Conservation (phyloP, 148 eudicot genomes). For the Rhododendron ferrugineum region DNA sequence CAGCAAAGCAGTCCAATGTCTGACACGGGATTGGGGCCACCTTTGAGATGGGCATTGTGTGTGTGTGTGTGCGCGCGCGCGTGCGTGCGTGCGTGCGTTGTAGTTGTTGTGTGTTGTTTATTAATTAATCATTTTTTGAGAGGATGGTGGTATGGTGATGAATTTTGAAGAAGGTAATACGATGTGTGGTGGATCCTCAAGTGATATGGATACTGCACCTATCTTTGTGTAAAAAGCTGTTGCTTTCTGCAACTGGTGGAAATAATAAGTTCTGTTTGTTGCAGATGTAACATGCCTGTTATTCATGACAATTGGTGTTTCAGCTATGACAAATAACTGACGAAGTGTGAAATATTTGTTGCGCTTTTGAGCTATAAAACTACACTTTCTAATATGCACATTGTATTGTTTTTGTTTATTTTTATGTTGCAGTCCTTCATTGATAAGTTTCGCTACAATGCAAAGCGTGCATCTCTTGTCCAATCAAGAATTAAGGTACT, state of each 20-base stretch:
- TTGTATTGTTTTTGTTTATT: not conserved
- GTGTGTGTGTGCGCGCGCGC: not conserved
- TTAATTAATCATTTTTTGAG: not conserved
- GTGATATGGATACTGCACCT: not conserved
- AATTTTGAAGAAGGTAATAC: not conserved
- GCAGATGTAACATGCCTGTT: not conserved
- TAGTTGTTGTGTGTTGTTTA: not conserved
- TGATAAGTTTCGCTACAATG: conserved; percentile 96
- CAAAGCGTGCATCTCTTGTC: conserved; percentile 99
- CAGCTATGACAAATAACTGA: not conserved
- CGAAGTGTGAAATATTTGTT: conserved; percentile 3
- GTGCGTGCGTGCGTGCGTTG: too few relatives aligned
- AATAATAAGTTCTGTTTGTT: not conserved
- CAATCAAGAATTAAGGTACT: conserved; percentile 97
- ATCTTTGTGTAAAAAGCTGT: not conserved
- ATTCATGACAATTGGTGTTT: not conserved
- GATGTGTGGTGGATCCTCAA: not conserved
- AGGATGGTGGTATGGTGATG: not conserved
- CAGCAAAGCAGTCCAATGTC: not conserved
- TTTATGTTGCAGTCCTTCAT: conserved; percentile 71
- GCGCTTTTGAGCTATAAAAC: not conserved
- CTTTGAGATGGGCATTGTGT: not conserved
- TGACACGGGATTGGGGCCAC: not conserved
- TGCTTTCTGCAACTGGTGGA: conserved; percentile 3
- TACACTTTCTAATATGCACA: conserved; percentile 4